These are phyloP conservation scores for Citrus cavaleriei DNA, from an alignment of 345 rosid genomes.

Conservation along the genomic window DNA sequence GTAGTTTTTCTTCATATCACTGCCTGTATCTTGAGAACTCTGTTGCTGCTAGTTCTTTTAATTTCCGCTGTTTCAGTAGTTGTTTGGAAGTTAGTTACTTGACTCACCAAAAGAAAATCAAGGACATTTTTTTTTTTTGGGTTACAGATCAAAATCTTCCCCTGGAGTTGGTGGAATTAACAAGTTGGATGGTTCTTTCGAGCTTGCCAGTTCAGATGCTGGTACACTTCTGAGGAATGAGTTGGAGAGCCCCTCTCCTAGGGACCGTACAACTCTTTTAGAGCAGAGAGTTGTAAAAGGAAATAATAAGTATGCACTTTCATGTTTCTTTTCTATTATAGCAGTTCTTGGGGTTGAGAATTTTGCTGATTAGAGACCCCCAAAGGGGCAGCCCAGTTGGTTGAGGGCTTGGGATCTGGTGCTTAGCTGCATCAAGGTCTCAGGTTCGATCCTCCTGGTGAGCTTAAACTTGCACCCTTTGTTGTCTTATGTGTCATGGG, in stretches of 20 bases:
- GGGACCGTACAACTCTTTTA: conserved; percentile 43
- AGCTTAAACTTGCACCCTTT: too few relatives aligned
- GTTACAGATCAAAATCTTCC: conserved; percentile 69
- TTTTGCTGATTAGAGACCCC: neutral
- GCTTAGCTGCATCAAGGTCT: too few relatives aligned
- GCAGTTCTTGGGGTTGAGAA: neutral
- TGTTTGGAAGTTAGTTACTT: neutral
- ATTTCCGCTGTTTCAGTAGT: neutral
- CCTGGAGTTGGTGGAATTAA: conserved; percentile 52
- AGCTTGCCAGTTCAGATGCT: conserved; percentile 61
- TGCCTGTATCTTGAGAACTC: neutral
- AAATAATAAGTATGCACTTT: conserved; percentile 57
- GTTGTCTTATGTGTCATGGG: too few relatives aligned
- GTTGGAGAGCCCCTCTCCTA: conserved; percentile 47
- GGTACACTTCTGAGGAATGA: conserved; percentile 52
- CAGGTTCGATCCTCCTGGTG: too few relatives aligned
- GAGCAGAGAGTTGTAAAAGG: conserved; percentile 65
- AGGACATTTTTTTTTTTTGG: neutral
- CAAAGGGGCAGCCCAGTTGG: too few relatives aligned
- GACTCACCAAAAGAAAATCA: neutral
- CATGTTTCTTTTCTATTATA: conserved; percentile 10
- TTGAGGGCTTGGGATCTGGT: too few relatives aligned
- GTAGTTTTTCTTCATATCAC: neutral
- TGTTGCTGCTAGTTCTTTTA: neutral
- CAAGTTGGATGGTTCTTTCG: conserved; percentile 58